Base-by-base conservation (phyloP, 2,329 filamentous ascomycete genomes). In the Aureobasidium sp. region DNA sequence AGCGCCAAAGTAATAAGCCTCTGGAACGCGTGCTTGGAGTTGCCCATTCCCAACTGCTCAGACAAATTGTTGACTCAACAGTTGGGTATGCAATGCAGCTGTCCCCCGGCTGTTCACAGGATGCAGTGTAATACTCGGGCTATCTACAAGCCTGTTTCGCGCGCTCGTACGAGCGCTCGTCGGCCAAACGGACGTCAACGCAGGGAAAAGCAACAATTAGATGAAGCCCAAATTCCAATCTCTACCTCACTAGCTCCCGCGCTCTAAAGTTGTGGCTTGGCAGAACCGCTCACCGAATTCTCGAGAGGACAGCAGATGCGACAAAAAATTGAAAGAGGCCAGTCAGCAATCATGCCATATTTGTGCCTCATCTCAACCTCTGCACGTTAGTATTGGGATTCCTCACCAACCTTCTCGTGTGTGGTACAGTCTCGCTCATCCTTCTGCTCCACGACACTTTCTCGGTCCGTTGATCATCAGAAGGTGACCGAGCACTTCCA, bases 281-380 rank as follows among this genome's bases (percentile, higher is more conserved):
- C 45, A 48, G 25, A 42, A 37, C 21, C 15, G 15, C 54, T 48
- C 54, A 59, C 54, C 54, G 54, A 57, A 44, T 15, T 57, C 53
- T 34, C 36, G 10, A 45, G 41, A 57, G 53, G 53, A 48, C 54
- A 58, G 54, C 54, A 58, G 42, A n/a, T 7, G 57, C 32, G 25
- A 49, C 44, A 59, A 32, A 59, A 59, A 59, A 41, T 59, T 42
- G 25, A 5, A 59, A 37, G 45, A 49, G 34, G 57, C 57, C 57
- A 59, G 44, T 59, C 57, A 59, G 57, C 57, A 59, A 42, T 58
- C 57, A 34, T 49, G 36, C 45, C 57, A 49, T 49, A 42, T 59
- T 59, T 50, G 45, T 49, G 44, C 57, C 57, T 50, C 57, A 59
- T 41, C 57, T 50, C 44, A 59, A 59, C 54, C 54, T 59, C 54